Percentiles rank a stretch among this genome's conserved stretches.
Conservation (phyloP, 2,329 filamentous ascomycete genomes). For the Colletotrichum theobromicola region DNA sequence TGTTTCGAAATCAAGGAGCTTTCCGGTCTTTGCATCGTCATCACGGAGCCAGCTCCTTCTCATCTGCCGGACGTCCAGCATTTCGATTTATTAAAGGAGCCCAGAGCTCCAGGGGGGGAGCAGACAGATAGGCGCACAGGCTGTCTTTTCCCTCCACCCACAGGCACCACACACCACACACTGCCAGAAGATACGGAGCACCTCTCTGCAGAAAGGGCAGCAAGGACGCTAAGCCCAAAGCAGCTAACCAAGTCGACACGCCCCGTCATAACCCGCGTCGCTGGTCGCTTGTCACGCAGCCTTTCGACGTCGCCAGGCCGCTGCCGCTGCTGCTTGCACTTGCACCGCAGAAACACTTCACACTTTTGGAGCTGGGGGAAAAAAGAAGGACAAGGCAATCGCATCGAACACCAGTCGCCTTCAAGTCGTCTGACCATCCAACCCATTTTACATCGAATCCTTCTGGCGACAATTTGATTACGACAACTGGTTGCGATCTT, state of each 20-base stretch:
- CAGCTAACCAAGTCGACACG: constrained; percentile 1
- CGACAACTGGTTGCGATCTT: neutral
- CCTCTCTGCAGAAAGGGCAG: neutral
- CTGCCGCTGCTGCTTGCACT: neutral
- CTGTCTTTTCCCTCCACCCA: neutral
- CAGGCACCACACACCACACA: neutral
- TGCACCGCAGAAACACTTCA: neutral
- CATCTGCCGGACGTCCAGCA: neutral
- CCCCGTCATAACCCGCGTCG: constrained; percentile 21
- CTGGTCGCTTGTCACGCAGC: constrained; percentile 21
- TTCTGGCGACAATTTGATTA: neutral
- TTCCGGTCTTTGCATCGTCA: neutral
- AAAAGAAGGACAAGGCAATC: neutral
- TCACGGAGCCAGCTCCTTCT: neutral
- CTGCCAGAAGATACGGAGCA: neutral
- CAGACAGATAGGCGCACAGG: neutral
- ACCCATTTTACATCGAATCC: neutral
- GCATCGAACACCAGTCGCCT: neutral
- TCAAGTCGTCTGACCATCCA: neutral
- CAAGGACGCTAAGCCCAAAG: constrained; percentile 10
- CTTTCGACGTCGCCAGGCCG: constrained; percentile 9
- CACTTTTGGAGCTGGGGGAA: neutral
- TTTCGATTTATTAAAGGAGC: neutral
- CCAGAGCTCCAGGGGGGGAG: neutral
- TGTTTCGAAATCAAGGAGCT: neutral